Conservation (phyloP, 2,329 filamentous ascomycete genomes). For the Ceratocystis harringtonii region DNA sequence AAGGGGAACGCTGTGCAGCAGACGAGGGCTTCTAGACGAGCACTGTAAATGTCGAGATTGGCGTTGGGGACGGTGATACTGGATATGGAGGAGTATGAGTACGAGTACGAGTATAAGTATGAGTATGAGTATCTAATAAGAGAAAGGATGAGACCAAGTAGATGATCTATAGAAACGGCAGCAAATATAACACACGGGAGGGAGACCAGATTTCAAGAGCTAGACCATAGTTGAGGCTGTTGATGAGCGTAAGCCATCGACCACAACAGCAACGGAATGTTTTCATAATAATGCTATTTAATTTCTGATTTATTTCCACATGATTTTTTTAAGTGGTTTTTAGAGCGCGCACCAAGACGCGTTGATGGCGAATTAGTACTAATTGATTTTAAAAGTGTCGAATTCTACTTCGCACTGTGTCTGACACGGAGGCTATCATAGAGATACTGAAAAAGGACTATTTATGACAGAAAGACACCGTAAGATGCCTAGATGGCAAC, state of each 20-base stretch:
- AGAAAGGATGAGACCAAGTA: not conserved
- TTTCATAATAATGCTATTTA: not conserved
- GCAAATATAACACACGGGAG: not conserved
- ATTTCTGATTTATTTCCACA: not conserved
- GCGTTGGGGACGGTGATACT: not conserved
- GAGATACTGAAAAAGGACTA: not conserved
- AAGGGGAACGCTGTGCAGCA: not conserved
- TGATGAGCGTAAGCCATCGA: not conserved
- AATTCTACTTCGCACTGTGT: not conserved
- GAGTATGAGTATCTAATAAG: no score
- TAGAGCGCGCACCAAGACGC: not conserved
- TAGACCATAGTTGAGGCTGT: not conserved
- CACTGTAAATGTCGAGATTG: not conserved
- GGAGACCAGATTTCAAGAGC: not conserved
- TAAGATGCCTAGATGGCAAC: not conserved
- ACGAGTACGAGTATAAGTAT: no score
- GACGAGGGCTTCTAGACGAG: not conserved
- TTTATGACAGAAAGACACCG: not conserved
- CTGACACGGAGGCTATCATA: not conserved
- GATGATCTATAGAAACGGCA: not conserved
- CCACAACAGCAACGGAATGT: not conserved
- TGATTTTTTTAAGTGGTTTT: slow-evolving; percentile 3
- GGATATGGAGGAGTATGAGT: no score
- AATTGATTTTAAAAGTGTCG: not conserved
- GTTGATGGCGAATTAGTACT: not conserved